These are phyloP conservation scores for Colletotrichum gigasporum DNA, from an alignment of 2,329 filamentous ascomycete genomes.

Conservation along the genomic window DNA sequence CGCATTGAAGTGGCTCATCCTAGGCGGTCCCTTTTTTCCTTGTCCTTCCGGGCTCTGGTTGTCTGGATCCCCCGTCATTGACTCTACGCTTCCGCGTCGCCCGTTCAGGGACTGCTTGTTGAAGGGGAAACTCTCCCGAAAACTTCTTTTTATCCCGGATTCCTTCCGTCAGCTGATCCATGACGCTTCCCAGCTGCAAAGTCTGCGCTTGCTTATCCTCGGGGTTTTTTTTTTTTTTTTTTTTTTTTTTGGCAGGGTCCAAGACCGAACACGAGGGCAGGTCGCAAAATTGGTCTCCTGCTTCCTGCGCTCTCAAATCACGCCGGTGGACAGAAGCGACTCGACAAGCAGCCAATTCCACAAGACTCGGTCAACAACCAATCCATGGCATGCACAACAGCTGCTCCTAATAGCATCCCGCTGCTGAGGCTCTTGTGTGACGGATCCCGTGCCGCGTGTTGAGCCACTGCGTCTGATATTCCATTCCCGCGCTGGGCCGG, in stretches of 20 bases:
- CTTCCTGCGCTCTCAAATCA: not conserved
- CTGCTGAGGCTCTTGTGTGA: conserved; percentile 8
- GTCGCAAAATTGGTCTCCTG: not conserved
- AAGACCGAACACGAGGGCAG: conserved; percentile 17
- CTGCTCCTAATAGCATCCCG: not conserved
- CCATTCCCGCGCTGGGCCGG: conserved; percentile 8
- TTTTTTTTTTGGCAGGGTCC: not conserved
- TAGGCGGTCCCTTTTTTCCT: not conserved
- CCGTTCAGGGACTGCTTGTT: conserved; percentile 1
- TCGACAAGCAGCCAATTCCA: too few species aligned
- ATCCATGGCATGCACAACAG: not conserved
- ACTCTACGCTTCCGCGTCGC: not conserved
- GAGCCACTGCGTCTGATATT: conserved; percentile 18
- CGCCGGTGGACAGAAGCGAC: not conserved
- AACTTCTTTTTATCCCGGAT: not conserved
- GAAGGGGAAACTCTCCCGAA: not conserved
- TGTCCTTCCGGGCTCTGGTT: not conserved
- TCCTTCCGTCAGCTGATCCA: not conserved
- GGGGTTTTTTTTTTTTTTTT: too few species aligned
- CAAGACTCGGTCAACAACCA: conserved; percentile 8
- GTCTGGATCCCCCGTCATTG: not conserved
- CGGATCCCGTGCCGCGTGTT: not conserved
- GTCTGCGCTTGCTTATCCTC: conserved; percentile 8
- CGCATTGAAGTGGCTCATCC: not conserved
- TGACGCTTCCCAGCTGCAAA: not conserved